Conservation (phyloP, 2,329 filamentous ascomycete species). For the Domatiomyces globalis region DNA sequence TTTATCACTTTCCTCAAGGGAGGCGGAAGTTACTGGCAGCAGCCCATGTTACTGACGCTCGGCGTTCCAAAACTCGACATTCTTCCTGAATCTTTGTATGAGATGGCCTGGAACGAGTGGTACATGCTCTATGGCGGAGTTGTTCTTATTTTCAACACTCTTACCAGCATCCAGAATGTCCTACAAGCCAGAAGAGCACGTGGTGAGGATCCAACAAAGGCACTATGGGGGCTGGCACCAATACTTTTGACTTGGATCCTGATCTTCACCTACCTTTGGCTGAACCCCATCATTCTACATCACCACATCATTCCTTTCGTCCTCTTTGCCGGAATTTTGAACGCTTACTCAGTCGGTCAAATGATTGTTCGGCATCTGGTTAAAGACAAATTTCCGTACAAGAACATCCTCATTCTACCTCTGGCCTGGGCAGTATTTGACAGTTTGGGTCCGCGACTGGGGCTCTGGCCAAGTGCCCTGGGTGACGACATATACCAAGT, state of each 20-base stretch:
- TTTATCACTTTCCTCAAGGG: conserved; percentile 70
- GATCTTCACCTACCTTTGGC: conserved; percentile 62
- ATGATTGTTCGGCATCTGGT: conserved; percentile 93
- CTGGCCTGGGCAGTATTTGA: conserved; percentile 68
- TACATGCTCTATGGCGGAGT: conserved; percentile 76
- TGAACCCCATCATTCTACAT: conserved; percentile 72
- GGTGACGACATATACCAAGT: conserved; percentile 74
- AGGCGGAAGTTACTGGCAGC: conserved; percentile 86
- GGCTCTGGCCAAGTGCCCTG: conserved; percentile 61
- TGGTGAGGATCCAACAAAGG: conserved; percentile 47
- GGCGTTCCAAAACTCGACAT: conserved; percentile 50
- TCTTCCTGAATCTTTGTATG: conserved; percentile 58
- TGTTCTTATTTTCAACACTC: conserved; percentile 72
- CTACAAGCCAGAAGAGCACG: conserved; percentile 63
- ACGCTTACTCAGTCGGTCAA: conserved; percentile 87
- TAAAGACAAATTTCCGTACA: conserved; percentile 75
- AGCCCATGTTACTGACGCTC: conserved; percentile 57
- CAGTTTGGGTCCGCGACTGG: conserved; percentile 56
- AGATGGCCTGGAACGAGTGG: conserved; percentile 79
- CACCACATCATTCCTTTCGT: conserved; percentile 78
- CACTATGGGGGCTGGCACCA: conserved; percentile 70
- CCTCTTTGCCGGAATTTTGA: conserved; percentile 76
- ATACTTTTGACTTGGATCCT: conserved; percentile 67
- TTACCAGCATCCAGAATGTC: conserved; percentile 61
- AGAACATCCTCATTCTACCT: conserved; percentile 70